These are phyloP conservation scores for Carallia brachiata DNA, from an alignment of 345 rosid genomes.

Conservation along the genomic window DNA sequence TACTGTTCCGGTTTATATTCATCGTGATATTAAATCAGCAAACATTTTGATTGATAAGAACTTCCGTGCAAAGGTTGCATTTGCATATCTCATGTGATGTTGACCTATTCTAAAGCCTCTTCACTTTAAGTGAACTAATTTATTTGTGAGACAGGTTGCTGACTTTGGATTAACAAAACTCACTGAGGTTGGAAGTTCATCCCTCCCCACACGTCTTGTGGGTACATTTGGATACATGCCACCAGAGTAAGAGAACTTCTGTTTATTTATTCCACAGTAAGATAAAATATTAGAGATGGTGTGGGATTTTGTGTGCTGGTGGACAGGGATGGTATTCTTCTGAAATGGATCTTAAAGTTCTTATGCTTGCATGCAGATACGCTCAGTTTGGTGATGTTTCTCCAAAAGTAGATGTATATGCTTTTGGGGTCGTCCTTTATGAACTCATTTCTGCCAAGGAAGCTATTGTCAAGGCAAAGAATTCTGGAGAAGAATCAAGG, in stretches of 20 bases:
- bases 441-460: constrained; percentile 92
- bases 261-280: not conserved
- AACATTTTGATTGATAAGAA: constrained; percentile 89
- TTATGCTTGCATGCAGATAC: constrained; percentile 42
- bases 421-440: constrained; percentile 93
- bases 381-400: constrained; percentile 87
- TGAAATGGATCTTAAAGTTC: no score
- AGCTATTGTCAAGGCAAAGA: constrained; percentile 71
- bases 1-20: constrained; percentile 93
- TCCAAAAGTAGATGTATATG: constrained; percentile 88
- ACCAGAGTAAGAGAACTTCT: constrained; percentile 65
- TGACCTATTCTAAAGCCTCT: constrained; percentile 11
- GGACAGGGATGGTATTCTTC: no score
- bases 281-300: not conserved
- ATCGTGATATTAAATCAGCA: constrained; percentile 94
- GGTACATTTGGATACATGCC: constrained; percentile 99
- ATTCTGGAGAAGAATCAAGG: constrained; percentile 54
- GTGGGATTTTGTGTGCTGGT: no score
- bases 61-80: constrained; percentile 74
- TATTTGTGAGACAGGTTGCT: constrained; percentile 60
- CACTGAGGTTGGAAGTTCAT: constrained; percentile 74
- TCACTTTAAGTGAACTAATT: constrained; percentile 17
- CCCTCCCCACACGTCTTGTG: constrained; percentile 70
- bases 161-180: constrained; percentile 94
- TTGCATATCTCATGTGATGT: constrained; percentile 6